Evolutionary conservation across 768 basidiomycete genomes (phyloP), one percentile per base, ranked within the genome.

Genomic region (Mycena floridula): DNA sequence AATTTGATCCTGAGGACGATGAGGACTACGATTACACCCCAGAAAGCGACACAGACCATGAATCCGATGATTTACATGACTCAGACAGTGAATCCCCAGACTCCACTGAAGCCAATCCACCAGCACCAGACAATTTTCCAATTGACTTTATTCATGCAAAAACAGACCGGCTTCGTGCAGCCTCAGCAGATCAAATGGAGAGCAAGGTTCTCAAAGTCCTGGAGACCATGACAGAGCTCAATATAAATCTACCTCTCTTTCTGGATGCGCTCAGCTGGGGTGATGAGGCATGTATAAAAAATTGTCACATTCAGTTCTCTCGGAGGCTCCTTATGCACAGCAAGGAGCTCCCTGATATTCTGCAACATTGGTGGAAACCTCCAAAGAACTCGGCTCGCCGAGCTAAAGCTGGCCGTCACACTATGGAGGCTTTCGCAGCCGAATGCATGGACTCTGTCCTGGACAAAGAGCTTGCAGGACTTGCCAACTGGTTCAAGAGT

Each of bases 221-320:
- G 25, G 11, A 16, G 13, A 8, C 12, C 24, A 46, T 46, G 42
- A 23, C 26, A 9, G 18, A 6, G 8, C 18, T 25, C 11, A 35
- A 41, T 7, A 30, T 54, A 30, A 49, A 43, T 24, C 25, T 52
- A 21, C 52, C 46, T 11, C 47, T 50, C 7, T 52, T 55, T 23
- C 47, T 57, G 9, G 47, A 51, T 41, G 50, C 54, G 4, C 18
- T 57, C 15, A 45, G 46, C 45, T 59, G 57, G 54, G 56, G 53
- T 12, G 41, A 52, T 49, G n/a, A 13, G 12, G 45, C 28, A 5
- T 56, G 55, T 27, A 36, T 28, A 21, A 37, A 42, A 8, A 48
- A 55, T 37, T 28, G n/a, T 3, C 37, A 45, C 12, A 38, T 52
- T 27, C 35, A 28, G 21, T 45, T 40, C 36, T 50, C 49, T 1